phyloP scores from a whole-genome alignment of 495 filamentous ascomycete genomes.

The Aspergillus egyptiacus region DNA sequence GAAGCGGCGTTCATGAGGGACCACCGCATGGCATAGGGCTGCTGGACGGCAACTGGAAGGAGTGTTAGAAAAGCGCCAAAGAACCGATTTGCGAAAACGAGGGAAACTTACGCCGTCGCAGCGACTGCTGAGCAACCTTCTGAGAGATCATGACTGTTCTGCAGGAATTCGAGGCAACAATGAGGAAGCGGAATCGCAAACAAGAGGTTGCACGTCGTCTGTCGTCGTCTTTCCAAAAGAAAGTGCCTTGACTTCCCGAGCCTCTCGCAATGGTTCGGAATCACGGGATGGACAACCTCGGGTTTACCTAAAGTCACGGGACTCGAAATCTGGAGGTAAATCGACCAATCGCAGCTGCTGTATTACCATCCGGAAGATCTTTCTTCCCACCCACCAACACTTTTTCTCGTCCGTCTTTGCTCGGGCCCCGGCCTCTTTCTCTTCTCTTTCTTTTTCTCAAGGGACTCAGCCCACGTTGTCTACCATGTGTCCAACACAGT shows the following conservation, averaged over 20 bases:
- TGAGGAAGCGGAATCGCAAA: slow-evolving; percentile 9
- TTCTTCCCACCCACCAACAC: slow-evolving; percentile 30
- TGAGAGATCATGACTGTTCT: slow-evolving; percentile 56
- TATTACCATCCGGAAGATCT: slow-evolving; percentile 37
- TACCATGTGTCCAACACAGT: slow-evolving; percentile 21
- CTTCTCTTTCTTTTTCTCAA: slow-evolving; percentile 26
- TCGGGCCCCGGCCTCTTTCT: slow-evolving; percentile 4
- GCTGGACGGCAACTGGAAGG: slow-evolving; percentile 44
- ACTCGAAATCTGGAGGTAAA: slow-evolving; percentile 6
- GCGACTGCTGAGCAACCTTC: slow-evolving; percentile 58
- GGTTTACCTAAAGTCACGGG: slow-evolving; percentile 35
- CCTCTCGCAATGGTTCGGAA: slow-evolving; percentile 25
- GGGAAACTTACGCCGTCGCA: slow-evolving; percentile 58
- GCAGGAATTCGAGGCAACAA: slow-evolving; percentile 11
- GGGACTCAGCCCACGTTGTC: slow-evolving; percentile 45
- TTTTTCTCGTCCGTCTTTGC: slow-evolving; percentile 1
- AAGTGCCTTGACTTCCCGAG: slow-evolving; percentile 23
- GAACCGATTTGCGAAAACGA: slow-evolving; percentile 4
- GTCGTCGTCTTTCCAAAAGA: slow-evolving; percentile 22
- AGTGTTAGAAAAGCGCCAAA: slow-evolving; percentile 20
- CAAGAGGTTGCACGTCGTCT: slow-evolving; percentile 15
- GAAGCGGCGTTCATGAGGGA: slow-evolving; percentile 45
- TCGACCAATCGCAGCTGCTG: slow-evolving; percentile 32
- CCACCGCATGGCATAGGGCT: slow-evolving; percentile 43
- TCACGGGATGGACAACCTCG: slow-evolving; percentile 45